Evolutionary conservation across 495 filamentous ascomycete species (phyloP).

Genomic region (Neurospora africana): DNA sequence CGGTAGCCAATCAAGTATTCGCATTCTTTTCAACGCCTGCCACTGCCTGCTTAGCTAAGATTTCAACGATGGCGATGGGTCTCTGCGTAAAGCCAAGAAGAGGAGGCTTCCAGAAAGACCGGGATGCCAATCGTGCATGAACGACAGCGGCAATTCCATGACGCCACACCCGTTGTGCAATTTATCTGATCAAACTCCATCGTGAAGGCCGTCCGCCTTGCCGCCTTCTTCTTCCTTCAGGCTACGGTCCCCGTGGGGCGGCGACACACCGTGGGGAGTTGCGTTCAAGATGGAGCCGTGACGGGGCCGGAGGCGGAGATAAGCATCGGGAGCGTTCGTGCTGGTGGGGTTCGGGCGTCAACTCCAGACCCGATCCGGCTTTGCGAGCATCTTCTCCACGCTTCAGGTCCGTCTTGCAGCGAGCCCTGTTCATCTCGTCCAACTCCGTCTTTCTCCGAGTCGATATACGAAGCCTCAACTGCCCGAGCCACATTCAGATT

Average conservation of each 20-base stretch:
- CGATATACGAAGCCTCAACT: no score
- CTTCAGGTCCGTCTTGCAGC: neutral
- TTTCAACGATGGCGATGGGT: neutral
- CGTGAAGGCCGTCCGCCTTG: neutral
- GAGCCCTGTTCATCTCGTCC: neutral
- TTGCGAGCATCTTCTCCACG: neutral
- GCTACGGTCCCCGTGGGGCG: neutral
- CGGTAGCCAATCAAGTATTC: neutral
- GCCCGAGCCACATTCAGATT: neutral
- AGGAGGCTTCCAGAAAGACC: neutral
- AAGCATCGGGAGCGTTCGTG: neutral
- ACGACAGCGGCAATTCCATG: neutral
- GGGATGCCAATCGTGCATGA: neutral
- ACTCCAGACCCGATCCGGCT: neutral
- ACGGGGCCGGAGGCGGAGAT: neutral
- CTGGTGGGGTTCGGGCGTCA: neutral
- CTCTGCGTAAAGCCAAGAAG: neutral
- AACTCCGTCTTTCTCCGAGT: neutral
- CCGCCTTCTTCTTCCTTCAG: neutral
- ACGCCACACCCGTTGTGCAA: neutral
- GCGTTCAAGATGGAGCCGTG: neutral
- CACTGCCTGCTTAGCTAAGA: no score
- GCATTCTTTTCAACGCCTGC: neutral
- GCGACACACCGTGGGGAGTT: neutral
- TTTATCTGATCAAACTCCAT: neutral